Conservation (phyloP, 2,329 filamentous ascomycete species). For the Exutisphaerella laricina region DNA sequence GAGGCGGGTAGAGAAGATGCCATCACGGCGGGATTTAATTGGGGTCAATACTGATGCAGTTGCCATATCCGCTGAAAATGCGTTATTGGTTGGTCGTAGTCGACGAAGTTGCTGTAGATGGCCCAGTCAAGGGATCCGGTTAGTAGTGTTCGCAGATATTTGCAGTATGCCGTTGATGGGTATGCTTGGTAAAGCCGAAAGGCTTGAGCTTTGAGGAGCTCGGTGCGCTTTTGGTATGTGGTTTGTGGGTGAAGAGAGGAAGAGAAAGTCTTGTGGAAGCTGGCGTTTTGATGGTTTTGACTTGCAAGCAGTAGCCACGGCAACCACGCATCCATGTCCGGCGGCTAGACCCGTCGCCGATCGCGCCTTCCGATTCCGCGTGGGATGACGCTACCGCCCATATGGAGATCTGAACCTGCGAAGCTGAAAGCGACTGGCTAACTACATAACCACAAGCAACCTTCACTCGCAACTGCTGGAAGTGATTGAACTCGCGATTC, state of each 20-base stretch:
- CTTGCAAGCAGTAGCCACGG: no score
- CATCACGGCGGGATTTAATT: constrained; percentile 80
- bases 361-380: no score
- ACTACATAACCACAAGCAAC: no score
- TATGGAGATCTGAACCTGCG: no score
- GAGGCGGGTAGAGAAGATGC: constrained; percentile 85
- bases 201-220: constrained; percentile 20
- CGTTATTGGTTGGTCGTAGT: constrained; percentile 24
- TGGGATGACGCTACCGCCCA: no score
- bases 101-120: constrained; percentile 30
- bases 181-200: constrained; percentile 19
- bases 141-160: constrained; percentile 35
- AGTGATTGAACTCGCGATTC: no score
- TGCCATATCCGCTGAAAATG: constrained; percentile 60
- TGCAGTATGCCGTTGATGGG: constrained; percentile 33
- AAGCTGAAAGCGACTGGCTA: no score
- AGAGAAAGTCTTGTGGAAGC: background rate
- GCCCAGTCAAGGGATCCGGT: constrained; percentile 36
- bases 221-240: constrained; percentile 20
- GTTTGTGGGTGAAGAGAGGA: constrained; percentile 24
- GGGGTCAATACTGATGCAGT: constrained; percentile 79
- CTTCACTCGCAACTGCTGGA: no score
- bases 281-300: no score
- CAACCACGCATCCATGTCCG: no score
- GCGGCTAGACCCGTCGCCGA: no score